phyloP scores from a whole-genome alignment of 106 monocot genomes.

The Allium sativum region DNA sequence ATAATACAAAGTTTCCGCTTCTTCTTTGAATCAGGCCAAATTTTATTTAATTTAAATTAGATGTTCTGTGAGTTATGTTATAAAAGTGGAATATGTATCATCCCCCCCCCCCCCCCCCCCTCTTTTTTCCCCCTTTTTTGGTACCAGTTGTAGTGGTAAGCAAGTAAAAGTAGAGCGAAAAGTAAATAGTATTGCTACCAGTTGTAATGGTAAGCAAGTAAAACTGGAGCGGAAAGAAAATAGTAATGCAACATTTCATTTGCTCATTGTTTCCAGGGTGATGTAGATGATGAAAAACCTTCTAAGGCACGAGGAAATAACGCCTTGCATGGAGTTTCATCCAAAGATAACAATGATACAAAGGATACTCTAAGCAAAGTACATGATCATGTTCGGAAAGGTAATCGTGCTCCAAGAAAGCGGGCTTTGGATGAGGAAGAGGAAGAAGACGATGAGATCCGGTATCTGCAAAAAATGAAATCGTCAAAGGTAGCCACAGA shows the following conservation, averaged over 20 bases:
- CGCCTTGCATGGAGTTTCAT: background rate
- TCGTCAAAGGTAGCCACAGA: slow-evolving; percentile 16
- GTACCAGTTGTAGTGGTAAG: too few species aligned
- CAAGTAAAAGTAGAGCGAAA: too few species aligned
- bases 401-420: slow-evolving; percentile 50
- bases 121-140: too few species aligned
- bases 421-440: slow-evolving; percentile 42
- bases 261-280: slow-evolving; percentile 11
- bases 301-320: slow-evolving; percentile 11
- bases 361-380: background rate
- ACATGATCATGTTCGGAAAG: slow-evolving; percentile 41
- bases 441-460: slow-evolving; percentile 46
- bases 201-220: background rate
- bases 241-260: background rate
- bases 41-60: background rate
- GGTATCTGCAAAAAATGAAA: slow-evolving; percentile 43
- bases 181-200: background rate
- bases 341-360: background rate
- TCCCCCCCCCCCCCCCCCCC: too few species aligned
- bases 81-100: too few species aligned
- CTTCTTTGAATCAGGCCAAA: background rate
- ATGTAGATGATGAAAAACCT: slow-evolving; percentile 24
- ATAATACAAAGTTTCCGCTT: too few species aligned
- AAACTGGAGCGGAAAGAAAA: background rate
- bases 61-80: too few species aligned